Evolutionary conservation across 139 green algal species (phyloP).

Genomic region (Auxenochlorella pyrenoidosa): DNA sequence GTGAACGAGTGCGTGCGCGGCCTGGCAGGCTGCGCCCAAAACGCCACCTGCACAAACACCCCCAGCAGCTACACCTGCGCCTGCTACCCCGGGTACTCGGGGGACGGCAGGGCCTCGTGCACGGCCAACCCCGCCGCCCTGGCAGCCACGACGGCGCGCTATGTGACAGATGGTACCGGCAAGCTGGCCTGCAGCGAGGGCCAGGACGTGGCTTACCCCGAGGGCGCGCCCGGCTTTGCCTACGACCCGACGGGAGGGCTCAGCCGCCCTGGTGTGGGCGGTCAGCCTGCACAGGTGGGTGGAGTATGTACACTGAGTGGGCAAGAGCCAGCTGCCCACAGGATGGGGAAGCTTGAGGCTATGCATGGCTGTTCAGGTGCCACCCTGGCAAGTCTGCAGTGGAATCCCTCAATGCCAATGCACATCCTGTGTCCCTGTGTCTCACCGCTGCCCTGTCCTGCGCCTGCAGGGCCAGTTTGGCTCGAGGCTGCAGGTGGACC

Average conservation of each 20-base stretch:
- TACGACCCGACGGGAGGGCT: conserved; percentile 57
- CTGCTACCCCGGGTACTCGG: conserved; percentile 59
- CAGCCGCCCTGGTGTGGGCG: not conserved
- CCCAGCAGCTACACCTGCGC: conserved; percentile 53
- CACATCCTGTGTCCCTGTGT: not conserved
- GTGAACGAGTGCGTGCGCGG: conserved; percentile 68
- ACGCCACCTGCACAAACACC: conserved; percentile 63
- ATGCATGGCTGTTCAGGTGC: not conserved
- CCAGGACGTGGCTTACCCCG: conserved; percentile 45
- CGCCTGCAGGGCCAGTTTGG: conserved; percentile 25
- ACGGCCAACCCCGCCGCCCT: not conserved
- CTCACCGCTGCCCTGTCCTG: not conserved
- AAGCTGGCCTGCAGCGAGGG: conserved; percentile 61
- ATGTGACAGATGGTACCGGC: conserved; percentile 38
- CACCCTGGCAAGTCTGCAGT: not conserved
- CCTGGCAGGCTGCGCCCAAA: conserved; percentile 44
- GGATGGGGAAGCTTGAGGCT: no score
- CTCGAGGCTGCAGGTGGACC: conserved; percentile 28
- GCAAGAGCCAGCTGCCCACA: no score
- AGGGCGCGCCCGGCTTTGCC: conserved; percentile 53
- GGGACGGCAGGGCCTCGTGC: conserved; percentile 30
- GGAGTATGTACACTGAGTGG: not conserved
- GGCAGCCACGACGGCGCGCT: conserved; percentile 30
- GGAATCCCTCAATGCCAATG: not conserved
- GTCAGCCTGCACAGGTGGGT: conserved; percentile 12